Base-by-base conservation (phyloP, 164 flowering plant species). In the grape (Vitis vinifera) region DNA sequence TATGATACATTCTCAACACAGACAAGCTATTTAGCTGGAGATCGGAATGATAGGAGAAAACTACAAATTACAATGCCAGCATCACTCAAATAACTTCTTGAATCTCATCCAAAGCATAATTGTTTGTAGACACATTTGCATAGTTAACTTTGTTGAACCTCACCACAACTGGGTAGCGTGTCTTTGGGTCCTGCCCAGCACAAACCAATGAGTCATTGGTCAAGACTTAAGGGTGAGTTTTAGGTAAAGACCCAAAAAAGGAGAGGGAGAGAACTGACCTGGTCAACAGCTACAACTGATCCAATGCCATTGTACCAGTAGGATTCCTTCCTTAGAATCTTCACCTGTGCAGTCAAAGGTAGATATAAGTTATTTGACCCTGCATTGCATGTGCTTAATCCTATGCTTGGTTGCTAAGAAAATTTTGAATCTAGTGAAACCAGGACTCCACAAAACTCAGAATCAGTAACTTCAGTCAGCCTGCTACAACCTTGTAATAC, bases 31-130 rank as follows among this genome's bases (percentile, higher is more conserved):
- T 63, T 52, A 70, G 61, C 67, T 52, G 48, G 10, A 60, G 13
- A 57, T 3, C 0, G 56, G 47, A 62, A 55, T 51, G 13, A 65
- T 29, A 30, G 0, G 16, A 49, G 65, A 73, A 58, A 53, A 50
- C 17, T 51, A 69, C 65, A 67, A 55, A 23, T 52, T 19, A 63
- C 51, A 55, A 7, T 2, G 23, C 29, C 6, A 31, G 17, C 14
- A 51, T 15, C 52, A 52, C 76, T 92, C 82, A 89, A 62, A 79
- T 75, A 65, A 94, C 88, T 80, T 90, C 94, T 71, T 81, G 78
- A 58, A 95, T 84, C 86, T 95, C 99, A 71, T 95, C 98, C 89
- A 95, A 80, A 2, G 98, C 98, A 49, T 88, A 91, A 89, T 95
- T 95, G 89, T 93, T 95, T 55, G 99, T 95, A 0, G 99, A 92